Conservation (phyloP, 768 basidiomycete genomes). For the Lentinula sp. region DNA sequence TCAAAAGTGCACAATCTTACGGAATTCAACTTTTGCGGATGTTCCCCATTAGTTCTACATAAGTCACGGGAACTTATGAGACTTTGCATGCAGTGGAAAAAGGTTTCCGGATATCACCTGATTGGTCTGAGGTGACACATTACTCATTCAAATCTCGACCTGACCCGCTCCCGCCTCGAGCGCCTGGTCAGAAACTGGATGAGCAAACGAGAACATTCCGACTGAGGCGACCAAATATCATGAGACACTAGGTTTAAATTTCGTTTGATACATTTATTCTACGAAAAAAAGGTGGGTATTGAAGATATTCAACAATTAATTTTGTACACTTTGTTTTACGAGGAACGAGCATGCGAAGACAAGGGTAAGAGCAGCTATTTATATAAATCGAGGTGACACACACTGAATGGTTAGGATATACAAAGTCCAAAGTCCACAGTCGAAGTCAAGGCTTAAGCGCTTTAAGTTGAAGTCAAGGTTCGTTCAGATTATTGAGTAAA, state of each 20-base stretch:
- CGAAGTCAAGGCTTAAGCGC: slow-evolving; percentile 8
- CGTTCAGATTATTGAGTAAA: slow-evolving; percentile 81
- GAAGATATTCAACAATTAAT: neutral
- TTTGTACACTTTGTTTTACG: slow-evolving; percentile 10
- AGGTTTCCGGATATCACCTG: neutral
- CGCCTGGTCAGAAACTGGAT: too few relatives aligned
- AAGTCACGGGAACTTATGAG: too few relatives aligned
- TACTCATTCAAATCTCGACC: neutral
- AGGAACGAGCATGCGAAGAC: neutral
- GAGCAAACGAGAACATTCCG: too few relatives aligned
- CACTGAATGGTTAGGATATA: neutral
- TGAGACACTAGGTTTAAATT: neutral
- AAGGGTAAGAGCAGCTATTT: neutral
- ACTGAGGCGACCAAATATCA: neutral
- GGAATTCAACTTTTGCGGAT: too few relatives aligned
- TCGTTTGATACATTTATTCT: neutral
- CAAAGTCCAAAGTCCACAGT: slow-evolving; percentile 1
- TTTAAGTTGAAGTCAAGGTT: slow-evolving; percentile 36
- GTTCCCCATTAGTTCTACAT: too few relatives aligned
- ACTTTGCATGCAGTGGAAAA: too few relatives aligned
- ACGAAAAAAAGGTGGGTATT: neutral
- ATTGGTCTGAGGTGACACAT: neutral
- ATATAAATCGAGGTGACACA: neutral
- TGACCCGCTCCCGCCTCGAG: neutral
- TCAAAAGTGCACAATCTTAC: too few relatives aligned